phyloP scores from a whole-genome alignment of 768 basidiomycete genomes.

The Panus rudis region DNA sequence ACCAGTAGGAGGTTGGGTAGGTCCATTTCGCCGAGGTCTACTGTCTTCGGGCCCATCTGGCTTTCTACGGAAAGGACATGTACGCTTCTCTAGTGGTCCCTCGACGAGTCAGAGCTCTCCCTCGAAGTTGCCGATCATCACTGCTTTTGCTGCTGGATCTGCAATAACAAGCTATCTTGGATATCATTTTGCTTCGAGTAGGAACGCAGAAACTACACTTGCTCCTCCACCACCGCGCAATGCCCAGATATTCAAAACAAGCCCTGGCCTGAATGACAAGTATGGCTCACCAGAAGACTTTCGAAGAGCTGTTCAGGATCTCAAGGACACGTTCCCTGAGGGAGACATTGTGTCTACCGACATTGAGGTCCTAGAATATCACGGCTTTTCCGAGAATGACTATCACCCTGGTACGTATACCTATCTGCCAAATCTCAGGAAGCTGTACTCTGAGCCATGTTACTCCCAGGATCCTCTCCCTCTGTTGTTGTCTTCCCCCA shows the following conservation, averaged over 20 bases:
- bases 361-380: conserved; percentile 39
- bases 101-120: no score
- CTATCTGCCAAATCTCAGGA: neutral
- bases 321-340: conserved; percentile 39
- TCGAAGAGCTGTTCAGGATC: conserved; percentile 44
- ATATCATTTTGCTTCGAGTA: neutral
- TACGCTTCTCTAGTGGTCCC: no score
- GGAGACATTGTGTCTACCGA: conserved; percentile 45
- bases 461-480: conserved; percentile 15
- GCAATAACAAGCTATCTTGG: neutral
- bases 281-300: conserved; percentile 46
- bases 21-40: no score
- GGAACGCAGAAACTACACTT: neutral
- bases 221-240: neutral
- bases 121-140: no score
- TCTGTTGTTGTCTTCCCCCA: conserved; percentile 46
- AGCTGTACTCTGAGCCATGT: neutral
- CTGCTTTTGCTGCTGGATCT: neutral
- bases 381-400: conserved; percentile 66
- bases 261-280: conserved; percentile 12
- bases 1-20: no score
- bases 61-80: no score
- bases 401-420: conserved; percentile 51
- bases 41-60: no score
- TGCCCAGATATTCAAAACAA: neutral